Conservation (phyloP, 1,284 basidiomycete species). For the Leccinum colubrinum region DNA sequence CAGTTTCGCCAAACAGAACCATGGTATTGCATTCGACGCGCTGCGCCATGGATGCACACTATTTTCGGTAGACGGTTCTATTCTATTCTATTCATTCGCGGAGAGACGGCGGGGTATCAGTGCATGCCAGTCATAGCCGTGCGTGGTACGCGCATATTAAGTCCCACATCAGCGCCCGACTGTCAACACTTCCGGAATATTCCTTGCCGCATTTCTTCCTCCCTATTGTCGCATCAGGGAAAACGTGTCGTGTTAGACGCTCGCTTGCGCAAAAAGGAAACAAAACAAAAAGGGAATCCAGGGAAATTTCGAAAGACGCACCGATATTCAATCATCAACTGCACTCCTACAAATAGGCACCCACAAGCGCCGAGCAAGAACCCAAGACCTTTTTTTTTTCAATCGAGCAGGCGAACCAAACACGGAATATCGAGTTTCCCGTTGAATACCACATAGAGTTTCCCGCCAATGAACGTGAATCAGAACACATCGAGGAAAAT, state of each 20-base stretch:
- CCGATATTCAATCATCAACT: constrained; percentile 96
- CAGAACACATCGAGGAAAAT: neutral
- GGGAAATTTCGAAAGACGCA: constrained; percentile 27
- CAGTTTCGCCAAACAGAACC: neutral
- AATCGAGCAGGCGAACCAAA: neutral
- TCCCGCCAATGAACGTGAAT: neutral
- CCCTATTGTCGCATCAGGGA: constrained; percentile 28
- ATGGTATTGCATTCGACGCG: neutral
- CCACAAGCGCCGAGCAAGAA: constrained; percentile 66
- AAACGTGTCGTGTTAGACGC: constrained; percentile 6
- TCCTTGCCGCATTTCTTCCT: constrained; percentile 52
- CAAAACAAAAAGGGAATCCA: constrained; percentile 6
- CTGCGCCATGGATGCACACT: neutral
- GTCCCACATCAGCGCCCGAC: neutral
- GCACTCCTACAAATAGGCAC: constrained; percentile 81
- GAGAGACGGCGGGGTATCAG: neutral
- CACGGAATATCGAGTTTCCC: neutral
- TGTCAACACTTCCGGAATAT: constrained; percentile 59
- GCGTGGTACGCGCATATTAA: neutral
- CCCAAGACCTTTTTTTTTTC: constrained; percentile 42
- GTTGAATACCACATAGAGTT: neutral
- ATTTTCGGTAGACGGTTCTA: neutral
- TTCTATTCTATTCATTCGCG: neutral
- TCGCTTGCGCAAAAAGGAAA: neutral
- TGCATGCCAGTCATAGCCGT: neutral